Evolutionary conservation across 805 yeast species (phyloP).

Genomic region (Cyberlindnera subsufficiens): DNA sequence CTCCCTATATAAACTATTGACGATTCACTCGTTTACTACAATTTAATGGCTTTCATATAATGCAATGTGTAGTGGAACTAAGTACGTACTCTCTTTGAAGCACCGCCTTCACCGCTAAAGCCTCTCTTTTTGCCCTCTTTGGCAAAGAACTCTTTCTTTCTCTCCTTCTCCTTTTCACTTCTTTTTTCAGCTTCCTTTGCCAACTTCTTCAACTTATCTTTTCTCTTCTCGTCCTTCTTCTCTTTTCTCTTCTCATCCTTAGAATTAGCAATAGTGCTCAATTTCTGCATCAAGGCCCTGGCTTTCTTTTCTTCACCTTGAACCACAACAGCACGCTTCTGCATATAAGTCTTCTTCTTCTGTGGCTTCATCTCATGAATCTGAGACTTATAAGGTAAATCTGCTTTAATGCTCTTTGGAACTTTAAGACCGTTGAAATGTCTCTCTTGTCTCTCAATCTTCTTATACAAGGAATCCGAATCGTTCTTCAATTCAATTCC

Average conservation of each 20-base stretch:
- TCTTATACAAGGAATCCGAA: slow-evolving; percentile 48
- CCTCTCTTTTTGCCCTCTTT: slow-evolving; percentile 63
- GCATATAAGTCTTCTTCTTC: slow-evolving; percentile 72
- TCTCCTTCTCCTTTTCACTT: slow-evolving; percentile 70
- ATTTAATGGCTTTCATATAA: too few relatives aligned
- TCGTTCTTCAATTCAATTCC: slow-evolving; percentile 57
- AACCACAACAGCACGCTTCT: slow-evolving; percentile 89
- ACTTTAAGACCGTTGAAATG: slow-evolving; percentile 84
- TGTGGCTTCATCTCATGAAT: slow-evolving; percentile 84
- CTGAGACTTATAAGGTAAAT: slow-evolving; percentile 90
- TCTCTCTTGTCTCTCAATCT: slow-evolving; percentile 79
- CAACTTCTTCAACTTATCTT: slow-evolving; percentile 65
- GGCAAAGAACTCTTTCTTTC: slow-evolving; percentile 82
- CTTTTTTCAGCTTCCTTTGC: slow-evolving; percentile 70
- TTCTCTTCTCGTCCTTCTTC: slow-evolving; percentile 71
- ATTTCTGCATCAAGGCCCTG: slow-evolving; percentile 79
- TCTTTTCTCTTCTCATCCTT: slow-evolving; percentile 73
- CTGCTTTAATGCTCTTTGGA: slow-evolving; percentile 70
- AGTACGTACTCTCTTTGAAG: slow-evolving; percentile 25
- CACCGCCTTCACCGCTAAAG: slow-evolving; percentile 23
- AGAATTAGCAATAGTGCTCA: slow-evolving; percentile 77
- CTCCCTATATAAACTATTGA: not conserved
- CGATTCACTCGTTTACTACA: too few relatives aligned
- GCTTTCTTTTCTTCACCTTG: slow-evolving; percentile 93
- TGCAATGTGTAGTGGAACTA: slow-evolving; percentile 1